Evolutionary conservation across 2,329 filamentous ascomycete genomes (phyloP).

Genomic region (Passalora sequoiae): DNA sequence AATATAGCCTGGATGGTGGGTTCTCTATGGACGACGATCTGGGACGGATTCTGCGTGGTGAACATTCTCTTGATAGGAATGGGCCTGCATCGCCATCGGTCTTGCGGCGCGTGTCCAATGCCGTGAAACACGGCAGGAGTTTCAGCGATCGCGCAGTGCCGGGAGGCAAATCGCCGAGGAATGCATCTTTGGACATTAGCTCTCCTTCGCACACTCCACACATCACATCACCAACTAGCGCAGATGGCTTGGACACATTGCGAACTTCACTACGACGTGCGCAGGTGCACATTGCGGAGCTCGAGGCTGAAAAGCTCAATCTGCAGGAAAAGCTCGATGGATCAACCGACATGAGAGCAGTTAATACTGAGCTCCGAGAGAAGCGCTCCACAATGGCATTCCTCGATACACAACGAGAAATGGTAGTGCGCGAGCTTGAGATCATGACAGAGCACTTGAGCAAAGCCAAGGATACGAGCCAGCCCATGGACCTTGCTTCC

Average conservation of each 20-base stretch:
- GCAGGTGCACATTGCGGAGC: conserved; percentile 60
- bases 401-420: conserved; percentile 88
- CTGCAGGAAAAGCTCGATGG: conserved; percentile 52
- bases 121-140: conserved; percentile 85
- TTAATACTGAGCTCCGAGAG: conserved; percentile 82
- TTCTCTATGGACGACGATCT: conserved; percentile 96
- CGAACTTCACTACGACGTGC: conserved; percentile 21
- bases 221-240: conserved; percentile 21
- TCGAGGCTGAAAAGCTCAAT: conserved; percentile 69
- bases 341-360: conserved; percentile 61
- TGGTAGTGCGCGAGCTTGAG: conserved; percentile 88
- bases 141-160: conserved; percentile 58
- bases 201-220: conserved; percentile 22
- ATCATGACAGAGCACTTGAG: conserved; percentile 84
- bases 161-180: conserved; percentile 33
- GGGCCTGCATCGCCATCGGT: conserved; percentile 55
- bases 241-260: conserved; percentile 20
- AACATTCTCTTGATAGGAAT: conserved; percentile 44
- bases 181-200: conserved; percentile 38
- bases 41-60: conserved; percentile 75
- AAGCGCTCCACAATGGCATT: conserved; percentile 95
- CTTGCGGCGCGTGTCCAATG: conserved; percentile 83
- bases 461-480: conserved; percentile 74
- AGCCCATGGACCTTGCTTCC: conserved; percentile 71
- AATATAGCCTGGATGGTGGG: conserved; percentile 69